Conservation (phyloP, 2,329 filamentous ascomycete genomes). For the Cylindrodendrum hubeiense region DNA sequence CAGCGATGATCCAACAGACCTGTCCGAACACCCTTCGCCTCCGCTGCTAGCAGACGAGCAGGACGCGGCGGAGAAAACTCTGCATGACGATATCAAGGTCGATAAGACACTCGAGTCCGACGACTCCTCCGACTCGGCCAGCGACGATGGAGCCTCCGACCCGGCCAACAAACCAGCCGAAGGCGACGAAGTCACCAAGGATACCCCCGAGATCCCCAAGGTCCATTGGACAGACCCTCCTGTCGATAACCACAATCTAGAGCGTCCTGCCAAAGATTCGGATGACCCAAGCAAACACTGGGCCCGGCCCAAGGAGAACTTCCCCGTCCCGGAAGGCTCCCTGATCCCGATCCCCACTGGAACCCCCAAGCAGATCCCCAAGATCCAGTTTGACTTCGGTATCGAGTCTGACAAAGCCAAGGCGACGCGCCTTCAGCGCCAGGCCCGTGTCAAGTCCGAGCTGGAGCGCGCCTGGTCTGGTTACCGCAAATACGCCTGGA, state of each 20-base stretch:
- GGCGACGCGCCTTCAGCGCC: conserved; percentile 72
- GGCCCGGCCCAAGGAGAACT: conserved; percentile 80
- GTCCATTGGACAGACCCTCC: conserved; percentile 47
- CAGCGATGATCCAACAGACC: conserved; percentile 29
- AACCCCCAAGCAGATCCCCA: conserved; percentile 76
- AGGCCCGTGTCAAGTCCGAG: conserved; percentile 77
- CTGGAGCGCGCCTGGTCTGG: conserved; percentile 85
- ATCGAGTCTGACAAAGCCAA: conserved; percentile 72
- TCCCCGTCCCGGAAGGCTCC: conserved; percentile 77
- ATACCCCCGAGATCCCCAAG: conserved; percentile 28
- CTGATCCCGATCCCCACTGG: conserved; percentile 83
- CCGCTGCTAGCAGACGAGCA: conserved; percentile 23
- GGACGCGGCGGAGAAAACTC: conserved; percentile 15
- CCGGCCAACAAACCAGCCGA: background rate
- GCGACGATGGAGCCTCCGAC: background rate
- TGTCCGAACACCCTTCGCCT: conserved; percentile 27
- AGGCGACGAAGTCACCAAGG: conserved; percentile 17
- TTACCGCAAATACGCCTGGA: conserved; percentile 84
- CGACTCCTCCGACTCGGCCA: conserved; percentile 6
- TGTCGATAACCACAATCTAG: conserved; percentile 33
- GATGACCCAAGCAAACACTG: conserved; percentile 70
- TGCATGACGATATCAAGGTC: conserved; percentile 15
- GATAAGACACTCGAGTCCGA: conserved; percentile 16
- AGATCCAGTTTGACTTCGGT: conserved; percentile 81
- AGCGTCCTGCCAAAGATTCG: conserved; percentile 27